Percentiles rank a stretch among this genome's conserved stretches.
These are phyloP conservation scores for Aspergillus awamori DNA, from an alignment of 2,329 filamentous ascomycete species.

Conservation along the genomic window DNA sequence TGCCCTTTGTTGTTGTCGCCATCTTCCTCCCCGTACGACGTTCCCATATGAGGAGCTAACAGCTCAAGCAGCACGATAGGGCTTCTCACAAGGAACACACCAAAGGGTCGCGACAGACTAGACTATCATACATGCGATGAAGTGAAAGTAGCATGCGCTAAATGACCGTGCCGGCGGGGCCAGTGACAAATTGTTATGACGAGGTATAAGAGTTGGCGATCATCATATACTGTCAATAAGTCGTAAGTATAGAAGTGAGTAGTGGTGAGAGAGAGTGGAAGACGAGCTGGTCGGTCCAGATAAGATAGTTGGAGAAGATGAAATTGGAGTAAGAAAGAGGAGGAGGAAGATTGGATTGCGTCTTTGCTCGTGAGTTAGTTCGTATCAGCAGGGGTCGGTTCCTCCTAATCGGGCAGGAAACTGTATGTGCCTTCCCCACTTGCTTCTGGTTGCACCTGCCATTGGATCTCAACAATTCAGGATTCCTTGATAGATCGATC, in stretches of 20 bases:
- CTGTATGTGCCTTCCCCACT: background rate
- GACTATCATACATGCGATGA: background rate
- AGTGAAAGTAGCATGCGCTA: background rate
- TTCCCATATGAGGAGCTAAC: background rate
- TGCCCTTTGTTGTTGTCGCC: background rate
- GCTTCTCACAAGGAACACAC: background rate
- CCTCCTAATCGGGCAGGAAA: background rate
- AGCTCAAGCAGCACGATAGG: background rate
- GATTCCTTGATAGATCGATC: background rate
- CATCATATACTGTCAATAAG: background rate
- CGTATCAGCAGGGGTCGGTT: background rate
- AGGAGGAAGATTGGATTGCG: background rate
- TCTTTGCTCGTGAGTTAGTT: background rate
- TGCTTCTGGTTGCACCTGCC: background rate
- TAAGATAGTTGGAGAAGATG: background rate
- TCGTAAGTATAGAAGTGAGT: background rate
- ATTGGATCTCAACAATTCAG: background rate
- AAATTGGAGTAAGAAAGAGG: background rate
- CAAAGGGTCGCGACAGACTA: background rate
- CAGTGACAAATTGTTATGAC: background rate
- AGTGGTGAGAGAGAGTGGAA: background rate
- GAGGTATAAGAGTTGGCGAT: background rate
- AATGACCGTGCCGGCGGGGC: background rate
- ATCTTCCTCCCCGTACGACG: background rate
- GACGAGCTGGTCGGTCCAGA: background rate